These are phyloP conservation scores for Daphne laureola DNA, from an alignment of 441 rosid species.

Conservation along the genomic window DNA sequence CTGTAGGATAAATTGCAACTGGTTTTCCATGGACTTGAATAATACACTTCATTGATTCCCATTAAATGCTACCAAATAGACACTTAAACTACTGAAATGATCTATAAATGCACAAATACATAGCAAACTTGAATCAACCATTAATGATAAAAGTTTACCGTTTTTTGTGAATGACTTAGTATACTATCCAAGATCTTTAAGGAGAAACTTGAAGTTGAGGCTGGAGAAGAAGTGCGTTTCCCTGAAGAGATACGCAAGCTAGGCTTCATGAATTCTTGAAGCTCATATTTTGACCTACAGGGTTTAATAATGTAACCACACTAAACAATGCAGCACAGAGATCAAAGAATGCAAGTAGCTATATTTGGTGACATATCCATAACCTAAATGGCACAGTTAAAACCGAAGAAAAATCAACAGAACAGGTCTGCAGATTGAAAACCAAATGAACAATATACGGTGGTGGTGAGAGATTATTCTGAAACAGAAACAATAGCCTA, in stretches of 20 bases:
- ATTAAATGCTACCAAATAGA: no score
- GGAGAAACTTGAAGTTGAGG: conserved; percentile 51
- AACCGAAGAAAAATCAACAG: not conserved
- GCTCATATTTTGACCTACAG: conserved; percentile 91
- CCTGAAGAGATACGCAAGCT: conserved; percentile 74
- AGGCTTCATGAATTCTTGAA: conserved; percentile 87
- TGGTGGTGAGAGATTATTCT: no score
- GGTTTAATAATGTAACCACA: conserved; percentile 14
- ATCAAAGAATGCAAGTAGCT: conserved; percentile 1
- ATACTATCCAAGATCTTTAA: conserved; percentile 58
- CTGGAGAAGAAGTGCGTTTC: conserved; percentile 25
- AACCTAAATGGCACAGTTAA: not conserved
- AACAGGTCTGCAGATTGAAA: not conserved
- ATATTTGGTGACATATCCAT: not conserved
- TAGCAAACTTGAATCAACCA: not conserved
- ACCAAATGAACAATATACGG: no score
- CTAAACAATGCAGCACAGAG: conserved; percentile 8
- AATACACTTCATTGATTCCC: no score
- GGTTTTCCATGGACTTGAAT: no score
- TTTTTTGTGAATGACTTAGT: conserved; percentile 38
- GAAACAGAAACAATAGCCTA: no score
- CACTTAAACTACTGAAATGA: no score
- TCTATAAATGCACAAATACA: not conserved
- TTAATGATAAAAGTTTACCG: conserved; percentile 28
- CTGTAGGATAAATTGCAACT: no score